Evolutionary conservation across 352 stramenopile genomes (phyloP), one percentile per base, ranked within the genome.

Genomic region (Globisporangium spinosum): DNA sequence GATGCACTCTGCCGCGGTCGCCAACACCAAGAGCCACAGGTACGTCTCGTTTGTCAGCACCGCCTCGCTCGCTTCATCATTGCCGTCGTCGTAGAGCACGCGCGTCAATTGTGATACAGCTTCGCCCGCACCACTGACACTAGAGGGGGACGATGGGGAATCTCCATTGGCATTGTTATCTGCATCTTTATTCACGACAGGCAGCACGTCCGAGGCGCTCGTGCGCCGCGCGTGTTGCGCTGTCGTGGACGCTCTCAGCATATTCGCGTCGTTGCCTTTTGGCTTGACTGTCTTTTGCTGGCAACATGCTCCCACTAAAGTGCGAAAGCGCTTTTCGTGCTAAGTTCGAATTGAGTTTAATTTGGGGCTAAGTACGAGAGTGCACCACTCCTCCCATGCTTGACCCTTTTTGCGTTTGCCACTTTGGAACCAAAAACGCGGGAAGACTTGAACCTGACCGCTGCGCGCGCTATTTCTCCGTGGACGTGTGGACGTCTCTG

Each of bases 11-110:
- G 86, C 85, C 8, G 87, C 67, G 5, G 86, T 76, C 8, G 86
- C 80, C 47, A 93, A 74, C 45, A 91, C 69, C 59, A 94, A 70
- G 59, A 89, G 67, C 86, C 86, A 94, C 67, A 91, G 73, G 38
- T 89, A 89, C 58, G 77, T 71, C 34, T 80, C 69, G 40, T 90
- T 82, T 34, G 72, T 79, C 38, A 78, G 77, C 47, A 54, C 57
- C 54, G 76, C 66, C 27, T 83, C 76, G 15, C 70, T 68, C 22
- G 74, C 65, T 15, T 75, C 68, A 40, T 67, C 70, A 1, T 65
- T 40, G 45, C 58, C 64, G 17, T 61, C 40, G 15, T 71, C 67
- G 9, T 57, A 9, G 2, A 69, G n/a, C 25, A 62, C 69, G 9
- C 15, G 27, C 3, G 54, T 43, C 2, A 47, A 40, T n/a, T 10